Conservation (phyloP, 2,329 filamentous ascomycete genomes). For the Cercospora nicotianae region DNA sequence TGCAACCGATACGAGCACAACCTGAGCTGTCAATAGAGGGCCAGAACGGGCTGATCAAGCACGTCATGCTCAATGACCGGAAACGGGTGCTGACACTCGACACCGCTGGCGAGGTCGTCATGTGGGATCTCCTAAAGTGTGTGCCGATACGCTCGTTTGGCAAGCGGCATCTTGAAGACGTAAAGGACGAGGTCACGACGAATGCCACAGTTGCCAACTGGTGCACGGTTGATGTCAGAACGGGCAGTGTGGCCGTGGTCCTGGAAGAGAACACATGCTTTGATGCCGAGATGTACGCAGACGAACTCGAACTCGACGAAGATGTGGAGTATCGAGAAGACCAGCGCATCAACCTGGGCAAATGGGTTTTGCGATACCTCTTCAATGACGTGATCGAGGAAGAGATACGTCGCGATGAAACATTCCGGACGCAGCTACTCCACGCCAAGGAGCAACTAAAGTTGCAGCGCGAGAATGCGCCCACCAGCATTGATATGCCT, state of each 20-base stretch:
- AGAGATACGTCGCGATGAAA: constrained; percentile 79
- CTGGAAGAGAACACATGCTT: constrained; percentile 95
- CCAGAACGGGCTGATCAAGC: constrained; percentile 91
- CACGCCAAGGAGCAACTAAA: constrained; percentile 59
- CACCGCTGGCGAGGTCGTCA: constrained; percentile 87
- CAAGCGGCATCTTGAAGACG: constrained; percentile 89
- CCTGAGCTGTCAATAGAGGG: constrained; percentile 73
- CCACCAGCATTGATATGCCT: constrained; percentile 62
- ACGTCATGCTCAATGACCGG: constrained; percentile 86
- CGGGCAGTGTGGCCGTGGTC: constrained; percentile 85
- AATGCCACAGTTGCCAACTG: constrained; percentile 88
- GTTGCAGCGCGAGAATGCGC: constrained; percentile 58
- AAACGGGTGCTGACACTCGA: constrained; percentile 87
- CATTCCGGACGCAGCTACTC: constrained; percentile 68
- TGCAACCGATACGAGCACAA: constrained; percentile 43
- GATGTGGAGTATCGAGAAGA: constrained; percentile 84
- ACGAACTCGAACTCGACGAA: constrained; percentile 75
- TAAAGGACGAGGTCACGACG: constrained; percentile 82
- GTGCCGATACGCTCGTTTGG: constrained; percentile 87
- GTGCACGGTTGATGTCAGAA: constrained; percentile 93
- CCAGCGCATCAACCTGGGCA: constrained; percentile 93
- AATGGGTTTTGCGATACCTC: constrained; percentile 91
- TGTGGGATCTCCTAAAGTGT: constrained; percentile 94
- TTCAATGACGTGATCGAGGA: constrained; percentile 89
- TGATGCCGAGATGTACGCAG: constrained; percentile 94